Base-by-base conservation (phyloP, 1,139 yeast genomes). In the Blastobotrys persicus region DNA sequence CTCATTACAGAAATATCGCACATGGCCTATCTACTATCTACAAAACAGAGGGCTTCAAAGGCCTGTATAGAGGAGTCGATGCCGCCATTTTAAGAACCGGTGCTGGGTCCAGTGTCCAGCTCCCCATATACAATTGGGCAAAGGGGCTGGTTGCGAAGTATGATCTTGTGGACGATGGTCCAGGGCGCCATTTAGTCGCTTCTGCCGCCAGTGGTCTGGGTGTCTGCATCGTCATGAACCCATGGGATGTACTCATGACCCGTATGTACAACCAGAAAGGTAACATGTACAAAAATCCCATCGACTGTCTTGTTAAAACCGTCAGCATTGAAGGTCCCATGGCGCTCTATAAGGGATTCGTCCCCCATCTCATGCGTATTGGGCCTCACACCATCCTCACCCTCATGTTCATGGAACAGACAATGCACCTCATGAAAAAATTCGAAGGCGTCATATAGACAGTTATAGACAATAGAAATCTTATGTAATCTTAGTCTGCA, bases 241-340 rank as follows among this genome's bases (percentile, higher is more conserved):
- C 98, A 14, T 88, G 96, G 82, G 98, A 92, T 67, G 98, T 92
- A 48, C 79, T 92, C 48, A 75, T 92, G 70, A 92, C 98, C 1
- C 79, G 98, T 71, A 85, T 94, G 68, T 92, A 91, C 71, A 92
- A 92, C 69, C 98, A 92, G 67, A 88, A 84, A 69, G 96, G 96
- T 35, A 79, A 87, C 61, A 77, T 86, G 51, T 92, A 92, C 71
- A 77, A 73, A 52, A 95, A 95, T 3, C 95, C 96, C 1, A 61
- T 89, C 18, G 98, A 92, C 68, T 92, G 98, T 72, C 74, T 89
- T 52, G 64, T 80, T 52, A 91, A 92, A 70, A 91, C 97, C 0
- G 78, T 91, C 31, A 74, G 72, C 51, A 74, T 81, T 26, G 98
- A 92, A 70, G 98, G 98, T n/a, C 68, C 84, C 2, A 64, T 77